Evolutionary conservation across 441 rosid species (phyloP).

Genomic region (Eruca vesicaria): DNA sequence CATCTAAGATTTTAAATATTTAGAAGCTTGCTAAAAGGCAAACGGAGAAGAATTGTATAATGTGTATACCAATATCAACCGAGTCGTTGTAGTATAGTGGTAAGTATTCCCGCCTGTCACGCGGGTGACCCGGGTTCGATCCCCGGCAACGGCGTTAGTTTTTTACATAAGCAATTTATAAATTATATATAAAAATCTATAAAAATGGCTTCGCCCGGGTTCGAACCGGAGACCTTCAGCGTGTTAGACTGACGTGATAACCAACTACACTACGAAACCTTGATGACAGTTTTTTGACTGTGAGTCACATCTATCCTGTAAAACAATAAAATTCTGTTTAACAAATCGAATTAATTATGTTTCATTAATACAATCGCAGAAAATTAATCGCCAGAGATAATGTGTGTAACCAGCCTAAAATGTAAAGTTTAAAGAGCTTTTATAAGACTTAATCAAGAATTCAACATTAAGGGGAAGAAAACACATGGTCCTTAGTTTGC

Average conservation of each 20-base stretch:
- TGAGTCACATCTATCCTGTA: too few species aligned
- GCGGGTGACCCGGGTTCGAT: constrained; percentile 38
- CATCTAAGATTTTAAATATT: too few species aligned
- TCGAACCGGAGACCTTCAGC: constrained; percentile 96
- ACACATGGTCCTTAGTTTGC: neutral
- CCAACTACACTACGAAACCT: constrained; percentile 94
- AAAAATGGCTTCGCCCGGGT: constrained; percentile 52
- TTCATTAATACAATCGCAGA: neutral
- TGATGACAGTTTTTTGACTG: too few species aligned
- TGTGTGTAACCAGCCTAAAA: too few species aligned
- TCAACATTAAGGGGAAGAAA: constrained; percentile 6
- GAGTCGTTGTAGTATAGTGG: constrained; percentile 88
- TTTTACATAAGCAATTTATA: neutral
- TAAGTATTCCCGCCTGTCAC: constrained; percentile 83
- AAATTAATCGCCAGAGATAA: neutral
- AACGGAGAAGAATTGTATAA: too few species aligned
- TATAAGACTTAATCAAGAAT: neutral
- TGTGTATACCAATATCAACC: too few species aligned
- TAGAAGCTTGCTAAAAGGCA: too few species aligned
- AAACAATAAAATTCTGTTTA: too few species aligned
- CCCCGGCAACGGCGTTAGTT: constrained; percentile 21
- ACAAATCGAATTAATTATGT: neutral
- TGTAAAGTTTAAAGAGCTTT: neutral
- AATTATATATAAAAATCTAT: neutral
- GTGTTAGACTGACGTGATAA: constrained; percentile 99